Percentiles rank a stretch among this genome's conserved stretches.
Conservation (phyloP, 1,139 yeast species). For the Geotrichum candidum region DNA sequence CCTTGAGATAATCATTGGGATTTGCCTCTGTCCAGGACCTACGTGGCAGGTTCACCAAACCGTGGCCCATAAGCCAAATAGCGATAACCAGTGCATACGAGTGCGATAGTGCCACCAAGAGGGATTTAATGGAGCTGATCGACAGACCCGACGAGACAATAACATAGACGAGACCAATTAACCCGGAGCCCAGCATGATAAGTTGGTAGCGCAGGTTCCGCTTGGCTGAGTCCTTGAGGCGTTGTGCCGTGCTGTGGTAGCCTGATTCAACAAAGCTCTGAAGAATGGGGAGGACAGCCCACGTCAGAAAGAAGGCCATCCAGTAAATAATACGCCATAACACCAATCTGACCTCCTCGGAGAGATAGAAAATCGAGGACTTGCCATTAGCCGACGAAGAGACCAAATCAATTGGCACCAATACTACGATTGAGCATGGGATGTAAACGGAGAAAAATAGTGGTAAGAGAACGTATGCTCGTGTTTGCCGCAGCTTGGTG, state of each 20-base stretch:
- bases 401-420: constrained; percentile 52
- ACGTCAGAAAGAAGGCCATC: constrained; percentile 70
- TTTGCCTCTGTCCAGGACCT: constrained; percentile 49
- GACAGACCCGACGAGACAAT: constrained; percentile 57
- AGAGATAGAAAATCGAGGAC: constrained; percentile 39
- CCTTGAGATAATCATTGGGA: constrained; percentile 37
- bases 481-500: constrained; percentile 36
- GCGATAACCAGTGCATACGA: constrained; percentile 73
- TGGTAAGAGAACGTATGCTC: constrained; percentile 39
- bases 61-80: constrained; percentile 82
- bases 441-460: constrained; percentile 45
- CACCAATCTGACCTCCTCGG: constrained; percentile 44
- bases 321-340: constrained; percentile 76
- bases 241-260: constrained; percentile 43
- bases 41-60: constrained; percentile 63
- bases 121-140: constrained; percentile 50
- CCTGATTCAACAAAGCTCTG: constrained; percentile 74
- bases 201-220: constrained; percentile 57
- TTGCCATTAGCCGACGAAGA: constrained; percentile 23
- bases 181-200: constrained; percentile 48
- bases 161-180: constrained; percentile 54
- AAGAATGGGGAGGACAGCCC: constrained; percentile 61
- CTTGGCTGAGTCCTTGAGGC: constrained; percentile 52
- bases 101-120: constrained; percentile 72
- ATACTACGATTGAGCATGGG: constrained; percentile 50